Conservation (phyloP, 768 basidiomycete species). For the Sporobolomyces roseus region DNA sequence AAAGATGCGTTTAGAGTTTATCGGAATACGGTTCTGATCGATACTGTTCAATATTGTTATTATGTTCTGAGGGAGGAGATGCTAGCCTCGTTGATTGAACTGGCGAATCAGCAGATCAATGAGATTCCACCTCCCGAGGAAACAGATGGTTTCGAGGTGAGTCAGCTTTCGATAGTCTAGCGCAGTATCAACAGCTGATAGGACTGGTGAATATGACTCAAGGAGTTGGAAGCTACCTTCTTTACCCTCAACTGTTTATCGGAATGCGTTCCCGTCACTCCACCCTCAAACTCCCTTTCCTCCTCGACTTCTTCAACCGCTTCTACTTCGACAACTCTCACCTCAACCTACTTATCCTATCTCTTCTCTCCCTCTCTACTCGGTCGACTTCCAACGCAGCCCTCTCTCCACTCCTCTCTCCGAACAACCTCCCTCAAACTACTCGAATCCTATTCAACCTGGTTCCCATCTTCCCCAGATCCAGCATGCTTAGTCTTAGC, state of each 20-base stretch:
- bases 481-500: slow-evolving; percentile 50
- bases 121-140: slow-evolving; percentile 41
- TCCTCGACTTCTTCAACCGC: slow-evolving; percentile 45
- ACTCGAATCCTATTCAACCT: slow-evolving; percentile 46
- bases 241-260: slow-evolving; percentile 49
- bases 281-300: slow-evolving; percentile 26
- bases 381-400: slow-evolving; percentile 56
- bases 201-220: too few species aligned
- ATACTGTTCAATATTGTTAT: slow-evolving; percentile 45
- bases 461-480: slow-evolving; percentile 47
- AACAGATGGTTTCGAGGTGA: slow-evolving; percentile 13
- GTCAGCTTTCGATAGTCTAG: background rate
- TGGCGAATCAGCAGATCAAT: slow-evolving; percentile 36
- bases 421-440: slow-evolving; percentile 48
- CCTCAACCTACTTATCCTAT: slow-evolving; percentile 58
- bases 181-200: too few species aligned
- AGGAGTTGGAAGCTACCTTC: slow-evolving; percentile 51
- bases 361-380: slow-evolving; percentile 64
- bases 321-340: slow-evolving; percentile 51
- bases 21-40: slow-evolving; percentile 34
- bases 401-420: slow-evolving; percentile 64
- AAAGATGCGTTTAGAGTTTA: slow-evolving; percentile 38
- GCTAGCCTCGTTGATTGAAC: slow-evolving; percentile 46
- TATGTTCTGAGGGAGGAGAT: slow-evolving; percentile 51
- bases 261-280: slow-evolving; percentile 51